Evolutionary conservation across 2,329 filamentous ascomycete species (phyloP).

Genomic region (Nigrospora oryzae): DNA sequence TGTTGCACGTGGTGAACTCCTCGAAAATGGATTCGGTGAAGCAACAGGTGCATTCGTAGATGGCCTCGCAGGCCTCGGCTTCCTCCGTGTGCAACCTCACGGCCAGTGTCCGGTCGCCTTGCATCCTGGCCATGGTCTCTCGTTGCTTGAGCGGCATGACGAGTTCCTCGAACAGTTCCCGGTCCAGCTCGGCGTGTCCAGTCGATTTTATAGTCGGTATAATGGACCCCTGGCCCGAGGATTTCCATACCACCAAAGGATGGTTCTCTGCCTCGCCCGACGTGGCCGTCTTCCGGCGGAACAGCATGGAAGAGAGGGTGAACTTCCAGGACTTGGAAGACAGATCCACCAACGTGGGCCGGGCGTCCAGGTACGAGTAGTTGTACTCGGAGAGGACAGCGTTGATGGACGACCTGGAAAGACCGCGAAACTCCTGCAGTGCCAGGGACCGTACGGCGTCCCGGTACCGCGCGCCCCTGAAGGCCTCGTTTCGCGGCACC

Average conservation of each 20-base stretch:
- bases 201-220: conserved; percentile 58
- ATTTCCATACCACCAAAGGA: conserved; percentile 54
- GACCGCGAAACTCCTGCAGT: conserved; percentile 66
- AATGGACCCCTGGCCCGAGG: conserved; percentile 44
- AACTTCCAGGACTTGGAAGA: conserved; percentile 72
- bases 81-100: conserved; percentile 47
- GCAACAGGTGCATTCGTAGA: conserved; percentile 71
- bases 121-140: conserved; percentile 33
- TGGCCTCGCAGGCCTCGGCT: conserved; percentile 46
- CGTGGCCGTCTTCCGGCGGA: conserved; percentile 50
- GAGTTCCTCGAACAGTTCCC: conserved; percentile 51
- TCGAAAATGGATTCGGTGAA: conserved; percentile 65
- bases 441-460: conserved; percentile 59
- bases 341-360: conserved; percentile 59
- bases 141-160: conserved; percentile 42
- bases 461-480: conserved; percentile 60
- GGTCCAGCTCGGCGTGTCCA: conserved; percentile 54
- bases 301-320: conserved; percentile 62
- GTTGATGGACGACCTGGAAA: conserved; percentile 65
- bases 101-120: conserved; percentile 44
- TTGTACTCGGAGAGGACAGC: conserved; percentile 76
- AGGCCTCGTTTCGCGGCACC: conserved; percentile 54
- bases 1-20: conserved; percentile 63
- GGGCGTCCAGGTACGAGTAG: conserved; percentile 66
- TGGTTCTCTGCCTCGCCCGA: conserved; percentile 49